Evolutionary conservation across 345 rosid genomes (phyloP), one percentile per base, ranked within the genome.

Genomic region (Brassica juncea): DNA sequence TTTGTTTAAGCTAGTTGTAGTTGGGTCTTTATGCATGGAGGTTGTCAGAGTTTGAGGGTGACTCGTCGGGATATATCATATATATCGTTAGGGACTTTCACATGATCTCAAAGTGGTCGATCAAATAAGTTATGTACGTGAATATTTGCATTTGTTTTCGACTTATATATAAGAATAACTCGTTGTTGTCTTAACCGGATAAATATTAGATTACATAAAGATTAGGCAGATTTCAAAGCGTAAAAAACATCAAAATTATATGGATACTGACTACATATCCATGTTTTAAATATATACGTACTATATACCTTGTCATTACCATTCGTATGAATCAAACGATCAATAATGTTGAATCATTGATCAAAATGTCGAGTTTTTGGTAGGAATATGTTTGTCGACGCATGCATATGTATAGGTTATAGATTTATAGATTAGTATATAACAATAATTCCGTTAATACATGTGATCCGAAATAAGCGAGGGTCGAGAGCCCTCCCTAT

Each of bases 331-430:
- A 42, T 7, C 14, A 65, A 23, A 73, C 6, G 61, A 44, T 42
- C 62, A 30, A 60, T 68, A 69, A 61, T 70, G 57, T 32, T 21
- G 52, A 19, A 61, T 70, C 39, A 49, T 23, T 62, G 9, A 77
- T 68, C 39, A 62, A 52, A 61, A 61, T 8, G 34, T 54, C 3
- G 65, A 77, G 10, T 52, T 30, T 52, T 77, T 70, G 14, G 71
- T 52, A 39, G 4, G 44, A 71, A 12, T 37, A 23, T 23, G 25
- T 77, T 64, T 64, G 81, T 77, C 66, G 71, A 60, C 2, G 19
- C 66, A 31, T 27, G 66, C 47, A 16, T 54, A 34, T 71, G 49
- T 23, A 23, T 23, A 23, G 25, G 25, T 23, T 23, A 23, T 23
- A 23, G 25, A 23, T 23, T 23, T 23, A 23, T 23, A 23, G 25